Percentiles rank a stretch among this genome's conserved stretches.
Conservation (phyloP, 202 grass and related monocot species). For the Carex sylvatica region DNA sequence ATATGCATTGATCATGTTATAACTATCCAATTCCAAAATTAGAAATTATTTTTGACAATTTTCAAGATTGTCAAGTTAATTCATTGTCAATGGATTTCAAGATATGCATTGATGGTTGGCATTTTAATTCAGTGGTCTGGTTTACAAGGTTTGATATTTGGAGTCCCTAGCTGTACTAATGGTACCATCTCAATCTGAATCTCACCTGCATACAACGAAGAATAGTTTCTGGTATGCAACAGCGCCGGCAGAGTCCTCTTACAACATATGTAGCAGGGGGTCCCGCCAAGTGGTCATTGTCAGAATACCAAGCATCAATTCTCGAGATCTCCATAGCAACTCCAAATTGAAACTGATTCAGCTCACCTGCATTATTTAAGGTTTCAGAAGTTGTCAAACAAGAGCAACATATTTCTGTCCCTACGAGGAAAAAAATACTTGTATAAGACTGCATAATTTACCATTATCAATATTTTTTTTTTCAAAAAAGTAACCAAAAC, state of each 20-base stretch:
- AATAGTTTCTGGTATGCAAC: constrained; percentile 89
- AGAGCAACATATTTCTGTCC: neutral
- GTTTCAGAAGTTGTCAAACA: constrained; percentile 9
- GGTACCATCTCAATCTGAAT: neutral
- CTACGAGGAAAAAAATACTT: neutral
- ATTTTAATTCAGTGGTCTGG: neutral
- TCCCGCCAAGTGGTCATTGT: constrained; percentile 49
- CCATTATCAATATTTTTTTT: neutral
- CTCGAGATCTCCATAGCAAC: constrained; percentile 91
- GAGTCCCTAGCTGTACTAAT: neutral
- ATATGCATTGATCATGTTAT: neutral
- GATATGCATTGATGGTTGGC: neutral
- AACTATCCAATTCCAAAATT: neutral
- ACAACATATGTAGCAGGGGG: constrained; percentile 68
- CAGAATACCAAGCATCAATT: constrained; percentile 94
- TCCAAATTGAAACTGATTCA: constrained; percentile 91
- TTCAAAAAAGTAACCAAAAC: neutral
- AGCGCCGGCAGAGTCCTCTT: constrained; percentile 73
- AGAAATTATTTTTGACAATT: neutral
- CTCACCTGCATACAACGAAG: constrained; percentile 88
- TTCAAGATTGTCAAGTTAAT: neutral
- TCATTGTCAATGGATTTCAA: neutral
- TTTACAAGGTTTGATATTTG: constrained; percentile 2
- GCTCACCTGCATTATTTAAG: constrained; percentile 46
- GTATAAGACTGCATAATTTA: neutral